Conservation (phyloP, 106 monocot genomes). For the Dendrobium officinale region DNA sequence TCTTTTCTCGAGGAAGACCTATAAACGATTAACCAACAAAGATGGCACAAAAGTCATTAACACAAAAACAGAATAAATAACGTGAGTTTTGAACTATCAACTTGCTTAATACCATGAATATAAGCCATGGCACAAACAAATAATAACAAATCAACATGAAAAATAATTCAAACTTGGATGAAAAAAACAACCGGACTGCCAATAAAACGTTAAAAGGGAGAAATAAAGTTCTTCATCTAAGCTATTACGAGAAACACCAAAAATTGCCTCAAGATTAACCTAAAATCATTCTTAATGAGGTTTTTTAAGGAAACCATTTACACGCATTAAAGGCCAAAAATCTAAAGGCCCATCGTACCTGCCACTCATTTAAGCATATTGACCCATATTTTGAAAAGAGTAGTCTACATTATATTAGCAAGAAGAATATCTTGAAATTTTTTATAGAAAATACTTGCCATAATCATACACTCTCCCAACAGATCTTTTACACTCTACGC, state of each 20-base stretch:
- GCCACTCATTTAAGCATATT: background rate
- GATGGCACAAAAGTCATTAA: background rate
- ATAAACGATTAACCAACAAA: constrained; percentile 13
- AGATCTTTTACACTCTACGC: too few relatives aligned
- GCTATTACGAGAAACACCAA: too few relatives aligned
- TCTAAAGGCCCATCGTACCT: background rate
- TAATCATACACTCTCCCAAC: too few relatives aligned
- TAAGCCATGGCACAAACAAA: background rate
- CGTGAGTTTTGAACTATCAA: background rate
- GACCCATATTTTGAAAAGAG: background rate
- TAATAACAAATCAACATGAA: background rate
- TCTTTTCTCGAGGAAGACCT: constrained; percentile 78
- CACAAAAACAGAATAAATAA: background rate
- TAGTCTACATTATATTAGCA: background rate
- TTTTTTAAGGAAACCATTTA: background rate
- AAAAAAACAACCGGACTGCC: background rate
- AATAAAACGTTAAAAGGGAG: background rate
- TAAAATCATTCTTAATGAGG: background rate
- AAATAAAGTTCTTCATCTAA: background rate
- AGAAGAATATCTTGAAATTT: background rate
- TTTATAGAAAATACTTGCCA: background rate
- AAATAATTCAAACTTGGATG: background rate
- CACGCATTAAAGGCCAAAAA: background rate
- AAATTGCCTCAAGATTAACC: background rate
- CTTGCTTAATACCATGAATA: background rate